Conservation (phyloP, 139 green algal genomes). For the Penium margaritaceum region DNA sequence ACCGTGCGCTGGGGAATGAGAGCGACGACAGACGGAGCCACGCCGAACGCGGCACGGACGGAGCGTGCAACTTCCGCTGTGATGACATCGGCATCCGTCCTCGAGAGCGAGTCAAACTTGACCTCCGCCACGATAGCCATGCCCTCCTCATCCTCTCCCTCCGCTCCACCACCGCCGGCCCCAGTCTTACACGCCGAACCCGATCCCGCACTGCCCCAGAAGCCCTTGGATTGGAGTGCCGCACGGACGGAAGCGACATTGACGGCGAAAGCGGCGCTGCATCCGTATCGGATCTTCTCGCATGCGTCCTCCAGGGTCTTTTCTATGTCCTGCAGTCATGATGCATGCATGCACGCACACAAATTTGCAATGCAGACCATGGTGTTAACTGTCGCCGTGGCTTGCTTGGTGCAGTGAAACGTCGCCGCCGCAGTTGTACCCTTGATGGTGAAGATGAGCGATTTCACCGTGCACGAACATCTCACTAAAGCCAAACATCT, state of each 20-base stretch:
- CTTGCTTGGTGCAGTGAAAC: too few relatives aligned
- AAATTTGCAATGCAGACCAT: too few relatives aligned
- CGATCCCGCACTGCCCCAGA: not conserved
- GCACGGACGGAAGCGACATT: not conserved
- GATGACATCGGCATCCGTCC: not conserved
- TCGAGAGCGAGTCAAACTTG: not conserved
- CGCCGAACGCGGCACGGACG: not conserved
- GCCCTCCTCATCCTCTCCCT: conserved; percentile 8
- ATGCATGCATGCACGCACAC: too few relatives aligned
- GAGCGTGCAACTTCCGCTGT: conserved; percentile 5
- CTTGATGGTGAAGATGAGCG: too few relatives aligned
- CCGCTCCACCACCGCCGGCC: not conserved
- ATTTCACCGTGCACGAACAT: too few relatives aligned
- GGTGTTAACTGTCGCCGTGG: too few relatives aligned
- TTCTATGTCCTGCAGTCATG: conserved; percentile 27
- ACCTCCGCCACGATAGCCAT: conserved; percentile 34
- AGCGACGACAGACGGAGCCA: conserved; percentile 6
- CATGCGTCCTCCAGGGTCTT: conserved; percentile 1
- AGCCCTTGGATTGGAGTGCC: not conserved
- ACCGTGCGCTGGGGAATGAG: conserved; percentile 25
- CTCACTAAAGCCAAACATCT: too few relatives aligned
- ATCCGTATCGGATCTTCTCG: conserved; percentile 18
- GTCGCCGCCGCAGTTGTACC: too few relatives aligned
- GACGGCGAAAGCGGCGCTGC: conserved; percentile 25
- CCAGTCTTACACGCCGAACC: not conserved